Conservation (phyloP, 2,329 filamentous ascomycete genomes). For the Fusarium mangiferae region DNA sequence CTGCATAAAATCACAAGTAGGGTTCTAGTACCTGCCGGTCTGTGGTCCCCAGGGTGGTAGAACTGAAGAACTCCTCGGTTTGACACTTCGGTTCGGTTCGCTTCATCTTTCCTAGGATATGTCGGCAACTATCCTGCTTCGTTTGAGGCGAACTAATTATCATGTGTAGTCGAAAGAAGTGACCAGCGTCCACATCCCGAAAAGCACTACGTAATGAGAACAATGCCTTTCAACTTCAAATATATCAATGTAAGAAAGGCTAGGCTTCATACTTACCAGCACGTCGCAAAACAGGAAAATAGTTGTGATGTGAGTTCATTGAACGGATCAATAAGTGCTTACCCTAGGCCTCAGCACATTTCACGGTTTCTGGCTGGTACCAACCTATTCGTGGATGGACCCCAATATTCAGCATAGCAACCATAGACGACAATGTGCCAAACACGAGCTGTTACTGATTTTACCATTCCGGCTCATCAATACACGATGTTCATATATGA, state of each 20-base stretch:
- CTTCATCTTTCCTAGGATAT: not conserved
- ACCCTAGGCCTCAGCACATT: not conserved
- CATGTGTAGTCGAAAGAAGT: not conserved
- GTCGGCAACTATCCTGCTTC: not conserved
- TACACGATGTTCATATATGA: not conserved
- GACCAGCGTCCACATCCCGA: not conserved
- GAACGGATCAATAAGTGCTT: not conserved
- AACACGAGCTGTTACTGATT: not conserved
- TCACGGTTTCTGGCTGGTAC: not conserved
- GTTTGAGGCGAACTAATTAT: not conserved
- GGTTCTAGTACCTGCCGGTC: too few species aligned
- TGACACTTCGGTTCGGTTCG: conserved; percentile 8
- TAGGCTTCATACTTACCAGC: not conserved
- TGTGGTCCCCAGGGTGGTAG: not conserved
- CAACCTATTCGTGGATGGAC: not conserved
- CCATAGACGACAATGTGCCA: not conserved
- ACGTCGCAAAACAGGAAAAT: not conserved
- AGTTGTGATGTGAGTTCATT: not conserved
- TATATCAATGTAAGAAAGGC: not conserved
- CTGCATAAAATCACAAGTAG: not conserved
- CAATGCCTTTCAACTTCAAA: not conserved
- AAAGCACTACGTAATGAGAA: not conserved
- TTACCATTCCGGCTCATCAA: not conserved
- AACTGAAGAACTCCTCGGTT: not conserved
- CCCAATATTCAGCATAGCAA: not conserved